Evolutionary conservation across 106 monocot genomes (phyloP), one percentile per base, ranked within the genome.

Genomic region (Acanthochlamys bracteata): DNA sequence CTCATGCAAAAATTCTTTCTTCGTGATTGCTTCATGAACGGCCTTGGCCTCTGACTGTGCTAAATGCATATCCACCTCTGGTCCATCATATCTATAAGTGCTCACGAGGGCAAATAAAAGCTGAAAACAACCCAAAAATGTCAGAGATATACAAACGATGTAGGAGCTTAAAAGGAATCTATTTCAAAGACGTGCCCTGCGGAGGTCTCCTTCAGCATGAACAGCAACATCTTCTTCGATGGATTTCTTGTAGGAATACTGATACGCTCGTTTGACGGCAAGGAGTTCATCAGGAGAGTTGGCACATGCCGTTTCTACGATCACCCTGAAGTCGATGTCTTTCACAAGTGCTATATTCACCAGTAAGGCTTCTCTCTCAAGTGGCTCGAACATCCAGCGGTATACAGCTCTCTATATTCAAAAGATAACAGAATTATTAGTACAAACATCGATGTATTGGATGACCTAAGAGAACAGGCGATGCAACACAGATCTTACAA

Each of bases 331-430:
- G 46, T 84, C 75, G 9, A 69, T 23, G 4, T 16, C 45, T 42
- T 77, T 89, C 49, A 60, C 77, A 52, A 80, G 16, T 11, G 96
- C 96, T 20, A 69, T 42, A 52, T 83, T 76, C 14, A 74, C 76
- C 20, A 98, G 52, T 27, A 92, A 63, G 2, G 88, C 91, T 58
- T 98, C 76, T 57, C 96, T 76, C 55, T 91, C 85, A 0, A 83
- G 41, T 0, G 91, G 91, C 20, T 73, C 71, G 60, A 88, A 83
- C 26, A 91, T 73, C 96, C 96, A 98, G 19, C 85, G 83, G 69
- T 88, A 98, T 15, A 92, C 74, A 19, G 96, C 91, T 74, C 58
- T 90, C 95, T 96, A 54, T 61, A 77, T 63, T 23, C 24, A 53
- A 20, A 59, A 42, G 22, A 25, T 24, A 11, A 25, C 20, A 20